A percentile compares a stretch with the other conserved stretches of the same genome.
Conservation (phyloP, 2,329 filamentous ascomycete species). For the Fusarium anguioides region DNA sequence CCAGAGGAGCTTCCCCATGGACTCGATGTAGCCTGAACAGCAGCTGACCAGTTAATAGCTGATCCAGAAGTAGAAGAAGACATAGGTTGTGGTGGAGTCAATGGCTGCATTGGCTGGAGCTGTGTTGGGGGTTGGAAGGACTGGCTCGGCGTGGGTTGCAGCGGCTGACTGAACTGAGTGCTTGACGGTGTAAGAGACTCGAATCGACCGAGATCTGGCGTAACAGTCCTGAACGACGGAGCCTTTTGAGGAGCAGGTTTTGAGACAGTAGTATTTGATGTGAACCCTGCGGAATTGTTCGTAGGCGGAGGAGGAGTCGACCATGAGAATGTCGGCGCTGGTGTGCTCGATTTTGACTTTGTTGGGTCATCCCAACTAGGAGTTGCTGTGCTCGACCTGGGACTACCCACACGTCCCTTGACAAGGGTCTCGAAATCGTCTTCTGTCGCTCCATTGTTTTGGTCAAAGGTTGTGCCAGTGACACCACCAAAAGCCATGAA, state of each 20-base stretch:
- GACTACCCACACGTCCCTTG: constrained; percentile 67
- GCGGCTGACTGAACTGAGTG: constrained; percentile 72
- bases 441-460: constrained; percentile 64
- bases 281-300: constrained; percentile 43
- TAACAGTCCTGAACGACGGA: constrained; percentile 65
- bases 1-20: constrained; percentile 59
- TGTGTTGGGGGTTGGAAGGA: constrained; percentile 46
- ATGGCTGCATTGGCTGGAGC: constrained; percentile 36
- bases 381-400: constrained; percentile 54
- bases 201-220: constrained; percentile 67
- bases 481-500: constrained; percentile 77
- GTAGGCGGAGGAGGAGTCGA: constrained; percentile 67
- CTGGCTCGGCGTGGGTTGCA: constrained; percentile 57
- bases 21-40: constrained; percentile 56
- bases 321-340: constrained; percentile 71
- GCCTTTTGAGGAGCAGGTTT: constrained; percentile 39
- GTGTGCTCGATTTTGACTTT: constrained; percentile 51
- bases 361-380: constrained; percentile 62
- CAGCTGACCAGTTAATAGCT: constrained; percentile 64
- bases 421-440: constrained; percentile 91
- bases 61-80: constrained; percentile 44
- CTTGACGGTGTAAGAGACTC: constrained; percentile 66
- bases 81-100: constrained; percentile 32
- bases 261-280: constrained; percentile 49
- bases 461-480: constrained; percentile 69